Evolutionary conservation across 2,329 filamentous ascomycete genomes (phyloP).

Genomic region (Colletotrichum zoysiae): DNA sequence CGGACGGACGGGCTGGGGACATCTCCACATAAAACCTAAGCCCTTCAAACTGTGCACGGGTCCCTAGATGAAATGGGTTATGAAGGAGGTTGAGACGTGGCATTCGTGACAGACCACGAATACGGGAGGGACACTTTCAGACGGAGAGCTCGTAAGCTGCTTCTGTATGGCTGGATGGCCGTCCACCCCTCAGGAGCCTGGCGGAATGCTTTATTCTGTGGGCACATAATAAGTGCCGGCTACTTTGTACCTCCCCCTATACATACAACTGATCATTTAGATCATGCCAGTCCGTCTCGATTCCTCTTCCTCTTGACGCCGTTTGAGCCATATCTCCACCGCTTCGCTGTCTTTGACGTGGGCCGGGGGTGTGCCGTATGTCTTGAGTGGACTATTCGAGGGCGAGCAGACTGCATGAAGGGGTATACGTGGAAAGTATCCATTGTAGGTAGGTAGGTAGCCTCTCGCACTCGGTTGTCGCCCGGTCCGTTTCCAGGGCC

Average conservation of each 20-base stretch:
- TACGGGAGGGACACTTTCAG: constrained; percentile 18
- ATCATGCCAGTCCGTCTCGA: background rate
- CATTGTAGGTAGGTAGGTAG: background rate
- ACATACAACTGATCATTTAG: background rate
- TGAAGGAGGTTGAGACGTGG: constrained; percentile 19
- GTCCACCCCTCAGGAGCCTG: background rate
- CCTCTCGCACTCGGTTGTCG: constrained; percentile 27
- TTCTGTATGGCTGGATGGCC: background rate
- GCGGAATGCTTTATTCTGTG: background rate
- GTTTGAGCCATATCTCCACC: background rate
- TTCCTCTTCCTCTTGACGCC: background rate
- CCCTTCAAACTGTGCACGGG: constrained; percentile 5
- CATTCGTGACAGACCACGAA: constrained; percentile 9
- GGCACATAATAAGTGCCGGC: background rate
- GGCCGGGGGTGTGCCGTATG: background rate
- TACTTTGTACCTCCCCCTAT: background rate
- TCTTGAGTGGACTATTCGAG: background rate
- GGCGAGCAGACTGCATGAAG: background rate
- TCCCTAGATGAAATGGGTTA: background rate
- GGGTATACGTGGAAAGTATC: background rate
- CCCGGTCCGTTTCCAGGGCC: constrained; percentile 9
- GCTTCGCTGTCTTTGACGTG: background rate
- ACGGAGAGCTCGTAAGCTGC: background rate
- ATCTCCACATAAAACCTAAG: constrained; percentile 3
- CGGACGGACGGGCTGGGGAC: background rate